Conservation (phyloP, 306 rosid species). For the Cucumis sativus region Cucumber_9930_V3 NC_026659.2:1022501-1023000, state of each 20-base stretch:
- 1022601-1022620: background rate
- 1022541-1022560: background rate
- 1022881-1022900: background rate
- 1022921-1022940: background rate
- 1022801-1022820: background rate
- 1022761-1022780: background rate
- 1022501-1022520: background rate
- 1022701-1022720: background rate
- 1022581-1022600: background rate
- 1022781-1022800: background rate
- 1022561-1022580: background rate
- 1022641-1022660: background rate
- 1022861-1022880: background rate
- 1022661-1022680: no score
- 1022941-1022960: background rate
- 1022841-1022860: background rate
- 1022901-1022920: background rate
- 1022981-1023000: background rate
- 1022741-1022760: background rate
- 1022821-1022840: background rate
- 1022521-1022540: background rate
- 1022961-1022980: background rate
- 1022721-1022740: background rate
- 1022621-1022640: background rate
- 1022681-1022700: background rate